Base-by-base conservation (phyloP, 495 filamentous ascomycete species). In the Clavariopsis aquatica region DNA sequence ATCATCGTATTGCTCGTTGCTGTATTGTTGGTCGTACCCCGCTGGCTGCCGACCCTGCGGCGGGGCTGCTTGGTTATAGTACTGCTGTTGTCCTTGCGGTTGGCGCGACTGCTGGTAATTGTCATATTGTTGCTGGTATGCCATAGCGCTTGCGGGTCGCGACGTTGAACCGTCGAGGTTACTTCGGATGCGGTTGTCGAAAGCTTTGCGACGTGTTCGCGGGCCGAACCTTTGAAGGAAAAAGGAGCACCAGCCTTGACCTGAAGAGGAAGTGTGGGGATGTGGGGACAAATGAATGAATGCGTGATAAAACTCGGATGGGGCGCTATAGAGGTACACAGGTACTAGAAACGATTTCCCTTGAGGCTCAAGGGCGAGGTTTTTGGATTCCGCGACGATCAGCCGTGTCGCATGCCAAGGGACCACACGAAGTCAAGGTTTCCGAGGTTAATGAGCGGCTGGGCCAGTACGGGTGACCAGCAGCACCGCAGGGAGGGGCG, bases 41-140 rank as follows among this genome's bases (percentile, higher is more conserved):
- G 63, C 57, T 5, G 56, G 66, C 65, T 49, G 71, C 41, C 62
- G 70, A 5, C 71, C 72, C 45, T 70, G 68, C 17, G 72, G 72
- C 31, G 68, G 58, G 49, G 51, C 54, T 23, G 28, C 51, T 20
- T 73, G 69, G 57, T 65, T 70, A 47, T 81, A 80, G 66, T 85
- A 83, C 66, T 83, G 82, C 66, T 82, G 72, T 54, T 82, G 84
- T 29, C 17, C 23, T 29, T 53, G 83, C 29, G 41, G 38, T 3
- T 7, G 51, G 19, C 52, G 80, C 26, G 78, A 80, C 58, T 69
- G 69, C 43, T 64, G 62, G 27, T 66, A 60, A 31, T 69, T 64
- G 31, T 66, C 59, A 52, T 70, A 28, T 24, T 68, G 52, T 53
- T 69, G 70, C 52, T 72, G 63, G 64, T 70, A 72, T 3, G 70